These are phyloP conservation scores for Coemansia furcata DNA, from an alignment of 192 early-diverging fungal species.

Conservation along the genomic window DNA sequence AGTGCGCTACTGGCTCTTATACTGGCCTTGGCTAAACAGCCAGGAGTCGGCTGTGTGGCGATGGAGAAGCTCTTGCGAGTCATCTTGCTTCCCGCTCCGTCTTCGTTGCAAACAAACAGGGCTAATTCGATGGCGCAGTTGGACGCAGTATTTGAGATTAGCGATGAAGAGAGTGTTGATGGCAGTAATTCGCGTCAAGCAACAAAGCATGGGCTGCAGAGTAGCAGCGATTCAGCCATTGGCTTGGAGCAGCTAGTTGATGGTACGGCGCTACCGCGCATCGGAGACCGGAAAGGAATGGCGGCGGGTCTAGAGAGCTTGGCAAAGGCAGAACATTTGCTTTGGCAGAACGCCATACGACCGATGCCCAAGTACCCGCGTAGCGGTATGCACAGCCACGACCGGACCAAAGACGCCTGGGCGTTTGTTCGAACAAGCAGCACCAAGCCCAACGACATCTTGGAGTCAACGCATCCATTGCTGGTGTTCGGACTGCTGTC, in stretches of 20 bases:
- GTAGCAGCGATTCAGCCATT: background rate
- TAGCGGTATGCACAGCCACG: slow-evolving; percentile 21
- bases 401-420: slow-evolving; percentile 35
- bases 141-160: slow-evolving; percentile 8
- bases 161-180: background rate
- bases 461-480: slow-evolving; percentile 6
- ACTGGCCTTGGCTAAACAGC: background rate
- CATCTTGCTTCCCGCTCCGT: background rate
- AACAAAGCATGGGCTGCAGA: background rate
- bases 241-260: background rate
- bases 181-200: background rate
- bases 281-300: background rate
- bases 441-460: background rate
- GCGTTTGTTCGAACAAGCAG: slow-evolving; percentile 15
- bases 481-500: slow-evolving; percentile 19
- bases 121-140: background rate
- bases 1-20: slow-evolving; percentile 22
- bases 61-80: slow-evolving; percentile 27
- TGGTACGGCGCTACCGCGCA: background rate
- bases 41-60: slow-evolving; percentile 18
- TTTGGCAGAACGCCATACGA: slow-evolving; percentile 49
- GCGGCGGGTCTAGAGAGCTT: background rate
- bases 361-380: slow-evolving; percentile 47
- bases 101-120: background rate
- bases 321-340: slow-evolving; percentile 24